These are phyloP conservation scores for Hura crepitans DNA, from an alignment of 441 rosid species.

Conservation along the genomic window DNA sequence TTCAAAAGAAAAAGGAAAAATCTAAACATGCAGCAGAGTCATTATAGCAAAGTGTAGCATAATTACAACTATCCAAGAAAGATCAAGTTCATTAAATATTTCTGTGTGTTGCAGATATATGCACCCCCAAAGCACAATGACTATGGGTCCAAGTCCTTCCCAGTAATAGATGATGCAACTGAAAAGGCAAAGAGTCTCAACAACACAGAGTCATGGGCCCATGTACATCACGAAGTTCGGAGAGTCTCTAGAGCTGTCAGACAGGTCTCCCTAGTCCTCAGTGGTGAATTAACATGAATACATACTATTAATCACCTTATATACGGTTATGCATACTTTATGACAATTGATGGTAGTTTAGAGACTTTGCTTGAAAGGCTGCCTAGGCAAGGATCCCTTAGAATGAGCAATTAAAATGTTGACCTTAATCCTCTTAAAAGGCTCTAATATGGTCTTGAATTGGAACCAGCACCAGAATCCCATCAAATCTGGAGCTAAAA, in stretches of 20 bases:
- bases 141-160: constrained; percentile 67
- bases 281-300: constrained; percentile 49
- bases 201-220: constrained; percentile 48
- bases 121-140: constrained; percentile 69
- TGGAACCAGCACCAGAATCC: neutral
- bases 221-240: constrained; percentile 76
- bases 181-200: constrained; percentile 48
- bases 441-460: too few species aligned
- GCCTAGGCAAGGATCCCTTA: neutral
- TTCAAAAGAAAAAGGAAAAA: neutral
- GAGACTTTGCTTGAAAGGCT: neutral
- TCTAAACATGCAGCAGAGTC: neutral
- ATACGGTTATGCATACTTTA: neutral
- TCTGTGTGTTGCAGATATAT: constrained; percentile 40
- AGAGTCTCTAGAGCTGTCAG: constrained; percentile 65
- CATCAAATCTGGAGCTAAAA: neutral
- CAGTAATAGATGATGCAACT: constrained; percentile 59
- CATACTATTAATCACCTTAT: neutral
- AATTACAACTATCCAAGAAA: neutral
- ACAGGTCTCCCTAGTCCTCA: constrained; percentile 61
- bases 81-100: constrained; percentile 12
- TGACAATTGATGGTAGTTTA: neutral
- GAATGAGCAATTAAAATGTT: neutral
- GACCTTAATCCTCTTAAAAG: neutral
- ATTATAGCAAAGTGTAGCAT: neutral